Evolutionary conservation across 768 basidiomycete species (phyloP).

Genomic region (Phylloporus sp.): DNA sequence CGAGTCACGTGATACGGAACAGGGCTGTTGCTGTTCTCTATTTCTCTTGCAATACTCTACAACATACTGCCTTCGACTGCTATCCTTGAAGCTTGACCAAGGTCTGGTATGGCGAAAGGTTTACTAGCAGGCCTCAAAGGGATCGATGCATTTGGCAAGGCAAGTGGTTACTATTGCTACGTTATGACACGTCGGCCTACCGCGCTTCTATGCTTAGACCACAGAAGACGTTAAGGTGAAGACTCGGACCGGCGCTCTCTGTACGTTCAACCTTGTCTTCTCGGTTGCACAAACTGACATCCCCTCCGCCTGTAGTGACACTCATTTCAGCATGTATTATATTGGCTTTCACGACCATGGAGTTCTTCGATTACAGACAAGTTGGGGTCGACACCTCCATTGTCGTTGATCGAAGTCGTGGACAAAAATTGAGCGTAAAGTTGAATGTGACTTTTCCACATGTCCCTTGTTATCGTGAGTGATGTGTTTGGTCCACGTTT

Average conservation of each 20-base stretch:
- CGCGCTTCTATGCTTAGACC: slow-evolving; percentile 52
- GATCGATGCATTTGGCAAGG: slow-evolving; percentile 99
- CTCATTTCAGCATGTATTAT: slow-evolving; percentile 90
- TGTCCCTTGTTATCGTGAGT: slow-evolving; percentile 95
- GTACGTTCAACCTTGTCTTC: slow-evolving; percentile 45
- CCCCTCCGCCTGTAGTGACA: slow-evolving; percentile 59
- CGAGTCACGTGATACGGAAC: slow-evolving; percentile 22
- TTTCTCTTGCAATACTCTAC: neutral
- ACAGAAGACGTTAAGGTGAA: slow-evolving; percentile 99
- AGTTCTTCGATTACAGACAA: slow-evolving; percentile 92
- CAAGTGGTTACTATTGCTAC: slow-evolving; percentile 31
- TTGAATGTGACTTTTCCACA: slow-evolving; percentile 94
- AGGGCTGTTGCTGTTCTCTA: neutral
- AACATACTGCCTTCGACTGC: neutral
- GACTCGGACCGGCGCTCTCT: slow-evolving; percentile 88
- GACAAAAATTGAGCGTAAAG: slow-evolving; percentile 88
- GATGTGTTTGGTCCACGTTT: neutral
- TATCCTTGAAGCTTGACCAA: slow-evolving; percentile 11
- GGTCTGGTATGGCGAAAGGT: slow-evolving; percentile 65
- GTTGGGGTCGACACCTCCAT: slow-evolving; percentile 88
- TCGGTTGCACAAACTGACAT: slow-evolving; percentile 5
- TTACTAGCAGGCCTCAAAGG: slow-evolving; percentile 77
- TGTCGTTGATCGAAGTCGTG: slow-evolving; percentile 90
- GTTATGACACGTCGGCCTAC: slow-evolving; percentile 12
- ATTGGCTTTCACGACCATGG: slow-evolving; percentile 84